Conservation (phyloP, 2,329 filamentous ascomycete genomes). For the Trichoderma endophyticum region DNA sequence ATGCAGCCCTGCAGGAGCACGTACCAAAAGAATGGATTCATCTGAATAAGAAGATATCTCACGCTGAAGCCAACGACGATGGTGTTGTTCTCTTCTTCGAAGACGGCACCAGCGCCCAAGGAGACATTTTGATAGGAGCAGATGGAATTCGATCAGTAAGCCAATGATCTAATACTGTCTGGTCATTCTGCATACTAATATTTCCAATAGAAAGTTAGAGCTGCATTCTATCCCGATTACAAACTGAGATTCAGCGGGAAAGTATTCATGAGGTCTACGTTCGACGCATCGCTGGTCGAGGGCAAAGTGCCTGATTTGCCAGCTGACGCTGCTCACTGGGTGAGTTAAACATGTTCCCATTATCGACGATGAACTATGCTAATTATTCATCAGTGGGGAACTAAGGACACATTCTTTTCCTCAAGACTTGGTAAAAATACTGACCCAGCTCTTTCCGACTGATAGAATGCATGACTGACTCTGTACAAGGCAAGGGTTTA, state of each 20-base stretch:
- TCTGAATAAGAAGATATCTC: constrained; percentile 40
- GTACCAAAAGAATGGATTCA: constrained; percentile 42
- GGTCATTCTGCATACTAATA: background rate
- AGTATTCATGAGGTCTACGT: constrained; percentile 19
- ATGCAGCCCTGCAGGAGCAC: constrained; percentile 44
- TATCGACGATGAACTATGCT: background rate
- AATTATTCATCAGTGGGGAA: constrained; percentile 21
- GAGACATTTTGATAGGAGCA: constrained; percentile 48
- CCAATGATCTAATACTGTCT: constrained; percentile 8
- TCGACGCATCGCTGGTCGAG: constrained; percentile 19
- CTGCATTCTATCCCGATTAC: constrained; percentile 12
- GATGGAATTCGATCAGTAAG: constrained; percentile 52
- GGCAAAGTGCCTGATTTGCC: constrained; percentile 18
- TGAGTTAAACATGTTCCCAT: background rate
- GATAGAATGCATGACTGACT: background rate
- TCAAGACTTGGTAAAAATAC: constrained; percentile 35
- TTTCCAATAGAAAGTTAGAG: constrained; percentile 9
- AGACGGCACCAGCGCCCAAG: constrained; percentile 41
- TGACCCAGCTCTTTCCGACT: background rate
- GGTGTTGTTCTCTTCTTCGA: constrained; percentile 36
- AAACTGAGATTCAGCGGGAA: constrained; percentile 19
- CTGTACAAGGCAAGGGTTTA: constrained; percentile 26
- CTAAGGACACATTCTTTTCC: constrained; percentile 23
- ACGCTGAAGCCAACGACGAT: constrained; percentile 26
- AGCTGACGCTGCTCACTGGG: constrained; percentile 21